These are phyloP conservation scores for Neonectria neomacrospora DNA, from an alignment of 2,329 filamentous ascomycete genomes.

Conservation along the genomic window DNA sequence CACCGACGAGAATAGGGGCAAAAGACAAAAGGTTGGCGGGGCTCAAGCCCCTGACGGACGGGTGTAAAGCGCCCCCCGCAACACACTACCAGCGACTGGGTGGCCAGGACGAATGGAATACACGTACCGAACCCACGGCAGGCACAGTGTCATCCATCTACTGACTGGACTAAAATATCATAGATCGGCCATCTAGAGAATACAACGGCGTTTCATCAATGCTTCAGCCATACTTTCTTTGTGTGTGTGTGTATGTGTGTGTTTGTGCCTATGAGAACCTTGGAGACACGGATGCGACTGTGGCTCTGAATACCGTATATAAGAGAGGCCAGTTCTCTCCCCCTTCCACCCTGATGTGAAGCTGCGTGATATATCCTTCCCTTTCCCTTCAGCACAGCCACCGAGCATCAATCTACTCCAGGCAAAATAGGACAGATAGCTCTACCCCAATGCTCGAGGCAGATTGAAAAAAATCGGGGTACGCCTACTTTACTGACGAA, in stretches of 20 bases:
- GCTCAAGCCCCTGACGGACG: constrained; percentile 8
- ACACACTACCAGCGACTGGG: constrained; percentile 1
- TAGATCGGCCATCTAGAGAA: not conserved
- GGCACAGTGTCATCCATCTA: not conserved
- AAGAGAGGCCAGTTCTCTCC: too few relatives aligned
- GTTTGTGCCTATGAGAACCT: not conserved
- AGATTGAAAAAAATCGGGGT: constrained; percentile 11
- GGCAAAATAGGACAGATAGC: constrained; percentile 5
- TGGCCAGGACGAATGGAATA: not conserved
- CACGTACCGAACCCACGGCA: not conserved
- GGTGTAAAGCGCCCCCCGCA: constrained; percentile 7
- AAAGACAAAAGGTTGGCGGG: constrained; percentile 4
- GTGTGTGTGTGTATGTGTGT: too few relatives aligned
- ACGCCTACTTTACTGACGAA: constrained; percentile 28
- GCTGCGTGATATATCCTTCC: not conserved
- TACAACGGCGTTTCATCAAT: constrained; percentile 3
- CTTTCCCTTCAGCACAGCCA: not conserved
- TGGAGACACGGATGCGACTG: not conserved
- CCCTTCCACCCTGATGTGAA: not conserved
- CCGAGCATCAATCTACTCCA: constrained; percentile 5
- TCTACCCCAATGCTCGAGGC: not conserved
- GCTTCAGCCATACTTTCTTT: not conserved
- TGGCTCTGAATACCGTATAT: not conserved
- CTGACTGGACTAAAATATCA: not conserved
- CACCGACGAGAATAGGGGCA: constrained; percentile 21